Evolutionary conservation across 169 alveolate genomes (phyloP), one percentile per base, ranked within the genome.

Genomic region (Amoebophrya sp.): DNA sequence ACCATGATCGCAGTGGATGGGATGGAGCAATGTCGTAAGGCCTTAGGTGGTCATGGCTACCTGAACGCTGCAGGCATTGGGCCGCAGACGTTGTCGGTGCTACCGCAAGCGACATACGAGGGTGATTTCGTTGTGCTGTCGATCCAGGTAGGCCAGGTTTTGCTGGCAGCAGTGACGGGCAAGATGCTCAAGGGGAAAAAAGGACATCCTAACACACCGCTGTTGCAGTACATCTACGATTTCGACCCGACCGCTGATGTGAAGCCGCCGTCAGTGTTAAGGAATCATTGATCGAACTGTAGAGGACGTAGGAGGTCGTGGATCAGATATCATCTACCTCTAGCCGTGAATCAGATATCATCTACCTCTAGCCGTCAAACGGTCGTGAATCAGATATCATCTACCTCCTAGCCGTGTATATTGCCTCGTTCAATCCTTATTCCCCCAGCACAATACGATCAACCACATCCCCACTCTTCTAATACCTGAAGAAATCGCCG

Each of bases 21-120:
- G 33, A 65, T 65, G 83, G 83, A 65, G 26, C 83, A 65, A 36
- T 65, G 83, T 36, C 83, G 83, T 1, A 65, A 65, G 83, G 2
- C 83, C 33, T 18, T 65, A 6, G 83, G 83, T 0, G 83, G 83
- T 36, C 83, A 65, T 36, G 83, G 83, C 33, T 65, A 65, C 83
- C 83, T 65, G 36, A 65, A 65, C 83, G 18, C 39, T 36, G 83
- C 83, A 36, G 83, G 83, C 39, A 36, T 65, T 10, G 83, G 83
- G 38, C 83, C 83, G 36, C 18, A 65, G 3, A 65, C 83, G 10
- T 6, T 65, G 83, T 65, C 83, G 38, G 83, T 65, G 3, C 26
- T 65, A 36, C 83, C 83, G 83, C 83, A 65, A 36, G 83, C 83
- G 33, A 65, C 83, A 10, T 65, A 65, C 26, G 83, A 65, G 83